These are phyloP conservation scores for Kwoniella newhampshirensis DNA, from an alignment of 768 basidiomycete species.

Conservation along the genomic window DNA sequence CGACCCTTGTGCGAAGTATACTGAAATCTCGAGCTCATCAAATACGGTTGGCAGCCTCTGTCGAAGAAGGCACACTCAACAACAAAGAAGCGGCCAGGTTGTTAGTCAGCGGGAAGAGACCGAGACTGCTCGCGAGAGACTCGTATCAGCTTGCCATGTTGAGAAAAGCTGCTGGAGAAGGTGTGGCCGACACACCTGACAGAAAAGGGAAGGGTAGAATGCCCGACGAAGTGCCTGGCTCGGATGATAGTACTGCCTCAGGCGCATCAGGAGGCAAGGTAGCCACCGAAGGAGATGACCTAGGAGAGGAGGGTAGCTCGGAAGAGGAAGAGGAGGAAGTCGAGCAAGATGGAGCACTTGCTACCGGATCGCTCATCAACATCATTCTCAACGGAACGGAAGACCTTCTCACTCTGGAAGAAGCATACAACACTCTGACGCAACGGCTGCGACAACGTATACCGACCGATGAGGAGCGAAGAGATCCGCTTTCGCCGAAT, in stretches of 20 bases:
- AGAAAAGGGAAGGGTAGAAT: slow-evolving; percentile 20
- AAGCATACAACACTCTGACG: slow-evolving; percentile 47
- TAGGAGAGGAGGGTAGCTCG: slow-evolving; percentile 14
- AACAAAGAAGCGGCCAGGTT: slow-evolving; percentile 49
- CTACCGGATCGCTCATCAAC: slow-evolving; percentile 37
- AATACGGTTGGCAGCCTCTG: slow-evolving; percentile 42
- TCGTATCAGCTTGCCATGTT: slow-evolving; percentile 40
- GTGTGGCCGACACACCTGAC: neutral
- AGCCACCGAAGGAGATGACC: slow-evolving; percentile 6
- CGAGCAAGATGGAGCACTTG: slow-evolving; percentile 31
- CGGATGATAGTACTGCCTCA: slow-evolving; percentile 30
- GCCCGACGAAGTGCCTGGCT: slow-evolving; percentile 31
- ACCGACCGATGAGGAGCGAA: neutral
- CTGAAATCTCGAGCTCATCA: slow-evolving; percentile 29
- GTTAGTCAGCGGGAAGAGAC: slow-evolving; percentile 39
- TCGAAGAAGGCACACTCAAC: slow-evolving; percentile 47
- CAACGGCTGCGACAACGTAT: slow-evolving; percentile 27
- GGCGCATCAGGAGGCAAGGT: slow-evolving; percentile 3
- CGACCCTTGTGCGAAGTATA: slow-evolving; percentile 24
- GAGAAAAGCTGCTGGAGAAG: slow-evolving; percentile 24
- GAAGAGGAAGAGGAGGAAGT: slow-evolving; percentile 32
- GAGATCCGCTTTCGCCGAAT: slow-evolving; percentile 4
- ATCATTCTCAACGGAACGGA: slow-evolving; percentile 47
- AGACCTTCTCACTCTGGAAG: slow-evolving; percentile 51
- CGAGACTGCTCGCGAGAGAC: slow-evolving; percentile 36